Evolutionary conservation across 306 rosid genomes (phyloP).

Genomic region (Morella rubra): DNA sequence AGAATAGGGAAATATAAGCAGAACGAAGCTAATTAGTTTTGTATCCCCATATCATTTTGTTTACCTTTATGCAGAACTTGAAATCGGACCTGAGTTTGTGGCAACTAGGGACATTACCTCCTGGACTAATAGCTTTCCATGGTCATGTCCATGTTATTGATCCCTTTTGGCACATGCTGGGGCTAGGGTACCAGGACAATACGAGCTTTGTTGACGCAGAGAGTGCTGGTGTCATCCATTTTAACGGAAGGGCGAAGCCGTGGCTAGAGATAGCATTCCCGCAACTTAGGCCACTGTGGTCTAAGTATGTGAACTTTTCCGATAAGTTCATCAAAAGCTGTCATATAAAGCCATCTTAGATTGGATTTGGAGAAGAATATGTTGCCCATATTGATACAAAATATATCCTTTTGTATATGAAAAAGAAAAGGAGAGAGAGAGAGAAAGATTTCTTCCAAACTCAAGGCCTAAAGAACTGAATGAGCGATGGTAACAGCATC

Average conservation of each 20-base stretch:
- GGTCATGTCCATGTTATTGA: slow-evolving; percentile 81
- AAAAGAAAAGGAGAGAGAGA: slow-evolving; percentile 29
- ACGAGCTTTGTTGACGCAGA: slow-evolving; percentile 68
- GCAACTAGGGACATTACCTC: slow-evolving; percentile 99
- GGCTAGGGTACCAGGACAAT: slow-evolving; percentile 93
- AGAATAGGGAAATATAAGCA: slow-evolving; percentile 3
- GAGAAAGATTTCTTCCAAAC: slow-evolving; percentile 40
- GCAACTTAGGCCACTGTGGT: slow-evolving; percentile 67
- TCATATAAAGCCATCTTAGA: slow-evolving; percentile 67
- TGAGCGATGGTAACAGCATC: slow-evolving; percentile 35
- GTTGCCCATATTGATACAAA: slow-evolving; percentile 27
- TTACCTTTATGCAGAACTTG: slow-evolving; percentile 66
- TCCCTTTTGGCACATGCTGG: slow-evolving; percentile 98
- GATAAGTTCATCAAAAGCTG: slow-evolving; percentile 92
- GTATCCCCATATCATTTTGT: not conserved
- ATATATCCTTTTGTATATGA: slow-evolving; percentile 39
- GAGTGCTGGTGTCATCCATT: slow-evolving; percentile 87
- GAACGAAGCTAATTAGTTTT: not conserved
- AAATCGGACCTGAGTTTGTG: slow-evolving; percentile 94
- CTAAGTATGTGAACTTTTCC: slow-evolving; percentile 78
- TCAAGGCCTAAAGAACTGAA: slow-evolving; percentile 36
- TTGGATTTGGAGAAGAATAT: slow-evolving; percentile 33
- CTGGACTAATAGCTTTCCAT: slow-evolving; percentile 97
- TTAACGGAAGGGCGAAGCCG: slow-evolving; percentile 96
- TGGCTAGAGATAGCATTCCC: slow-evolving; percentile 98